A percentile compares a stretch with the other conserved stretches of the same genome.
Conservation (phyloP, 495 filamentous ascomycete genomes). For the Tuber brumale region DNA sequence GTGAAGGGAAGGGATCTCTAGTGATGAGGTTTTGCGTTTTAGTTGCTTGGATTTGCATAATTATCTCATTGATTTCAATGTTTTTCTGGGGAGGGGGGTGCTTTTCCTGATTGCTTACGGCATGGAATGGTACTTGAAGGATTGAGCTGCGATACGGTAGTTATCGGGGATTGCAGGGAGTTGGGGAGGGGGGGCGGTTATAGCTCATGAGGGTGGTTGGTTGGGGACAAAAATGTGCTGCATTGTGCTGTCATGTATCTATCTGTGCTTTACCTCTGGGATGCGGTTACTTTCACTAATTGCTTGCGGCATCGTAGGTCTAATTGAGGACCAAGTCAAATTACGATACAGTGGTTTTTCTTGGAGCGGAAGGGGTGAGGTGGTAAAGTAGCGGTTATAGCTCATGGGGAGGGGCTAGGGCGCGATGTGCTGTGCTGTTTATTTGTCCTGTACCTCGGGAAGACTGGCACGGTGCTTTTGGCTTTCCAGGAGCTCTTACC, state of each 20-base stretch:
- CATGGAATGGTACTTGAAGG: background rate
- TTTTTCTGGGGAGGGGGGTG: background rate
- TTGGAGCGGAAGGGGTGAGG: background rate
- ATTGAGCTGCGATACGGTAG: background rate
- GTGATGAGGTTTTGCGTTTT: background rate
- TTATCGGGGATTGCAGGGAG: background rate
- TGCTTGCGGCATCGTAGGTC: background rate
- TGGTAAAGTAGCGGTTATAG: background rate
- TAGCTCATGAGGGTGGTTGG: background rate
- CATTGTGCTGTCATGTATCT: background rate
- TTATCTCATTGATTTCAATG: background rate
- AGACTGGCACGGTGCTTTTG: background rate
- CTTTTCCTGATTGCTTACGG: background rate
- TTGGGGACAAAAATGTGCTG: background rate
- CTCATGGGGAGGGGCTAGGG: background rate
- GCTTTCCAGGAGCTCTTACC: background rate
- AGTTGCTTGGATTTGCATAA: background rate
- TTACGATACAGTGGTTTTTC: background rate
- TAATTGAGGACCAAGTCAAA: background rate
- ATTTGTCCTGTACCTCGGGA: background rate
- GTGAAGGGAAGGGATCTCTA: background rate
- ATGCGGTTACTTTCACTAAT: background rate
- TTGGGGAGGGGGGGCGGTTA: background rate
- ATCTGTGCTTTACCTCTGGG: background rate
- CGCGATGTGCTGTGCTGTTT: background rate